Conservation (phyloP, 2,329 filamentous ascomycete genomes). For the Phialemonium atrogriseum region DNA sequence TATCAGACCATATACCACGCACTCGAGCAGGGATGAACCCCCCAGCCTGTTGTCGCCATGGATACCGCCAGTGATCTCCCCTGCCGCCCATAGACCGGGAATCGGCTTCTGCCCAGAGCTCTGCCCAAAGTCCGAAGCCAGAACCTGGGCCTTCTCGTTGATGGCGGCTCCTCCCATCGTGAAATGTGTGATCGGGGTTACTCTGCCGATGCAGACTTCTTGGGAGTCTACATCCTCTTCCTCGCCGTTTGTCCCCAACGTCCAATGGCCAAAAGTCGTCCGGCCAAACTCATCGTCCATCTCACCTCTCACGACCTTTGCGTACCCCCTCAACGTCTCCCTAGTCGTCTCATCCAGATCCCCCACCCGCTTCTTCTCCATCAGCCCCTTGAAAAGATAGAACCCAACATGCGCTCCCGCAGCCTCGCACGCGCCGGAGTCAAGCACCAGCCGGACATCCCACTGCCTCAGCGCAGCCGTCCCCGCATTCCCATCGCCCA, state of each 20-base stretch:
- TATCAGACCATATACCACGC: conserved; percentile 54
- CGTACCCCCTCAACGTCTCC: conserved; percentile 39
- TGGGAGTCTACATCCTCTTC: conserved; percentile 28
- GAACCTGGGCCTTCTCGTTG: conserved; percentile 41
- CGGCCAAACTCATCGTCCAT: conserved; percentile 37
- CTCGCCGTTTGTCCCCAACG: conserved; percentile 32
- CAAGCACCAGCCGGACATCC: conserved; percentile 49
- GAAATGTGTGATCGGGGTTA: conserved; percentile 58
- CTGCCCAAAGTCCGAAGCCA: conserved; percentile 26
- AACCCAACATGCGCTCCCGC: conserved; percentile 51
- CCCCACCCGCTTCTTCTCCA: conserved; percentile 45
- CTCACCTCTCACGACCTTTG: conserved; percentile 30
- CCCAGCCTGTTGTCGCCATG: conserved; percentile 56
- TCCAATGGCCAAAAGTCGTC: conserved; percentile 47
- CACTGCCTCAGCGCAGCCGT: conserved; percentile 37
- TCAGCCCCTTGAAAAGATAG: conserved; percentile 53
- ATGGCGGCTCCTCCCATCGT: conserved; percentile 59
- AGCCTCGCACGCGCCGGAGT: conserved; percentile 46
- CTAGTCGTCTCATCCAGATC: conserved; percentile 35
- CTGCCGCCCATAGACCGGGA: conserved; percentile 51
- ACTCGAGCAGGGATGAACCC: conserved; percentile 54
- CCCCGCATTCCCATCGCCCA: not conserved
- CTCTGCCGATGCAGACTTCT: conserved; percentile 47
- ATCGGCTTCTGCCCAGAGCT: conserved; percentile 30
- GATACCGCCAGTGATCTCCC: conserved; percentile 56